Evolutionary conservation across 2,329 filamentous ascomycete genomes (phyloP).

Genomic region (Periconia sp.): DNA sequence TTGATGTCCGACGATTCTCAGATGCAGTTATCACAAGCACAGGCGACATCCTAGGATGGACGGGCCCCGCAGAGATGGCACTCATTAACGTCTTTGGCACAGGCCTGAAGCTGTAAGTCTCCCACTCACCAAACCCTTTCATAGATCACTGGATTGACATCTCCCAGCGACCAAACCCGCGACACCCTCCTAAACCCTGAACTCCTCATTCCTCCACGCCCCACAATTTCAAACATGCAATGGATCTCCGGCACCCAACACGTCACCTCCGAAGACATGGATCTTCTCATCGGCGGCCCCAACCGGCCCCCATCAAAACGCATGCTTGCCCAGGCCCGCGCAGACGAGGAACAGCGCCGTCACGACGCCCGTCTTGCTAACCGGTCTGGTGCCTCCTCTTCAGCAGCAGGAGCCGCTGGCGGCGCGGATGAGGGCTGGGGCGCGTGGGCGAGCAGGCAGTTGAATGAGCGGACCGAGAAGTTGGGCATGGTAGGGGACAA

Average conservation of each 20-base stretch:
- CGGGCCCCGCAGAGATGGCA: conserved; percentile 83
- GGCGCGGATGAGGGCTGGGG: conserved; percentile 63
- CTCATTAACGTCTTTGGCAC: conserved; percentile 85
- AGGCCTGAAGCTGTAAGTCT: conserved; percentile 66
- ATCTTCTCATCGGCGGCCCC: conserved; percentile 86
- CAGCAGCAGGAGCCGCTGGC: too few species aligned
- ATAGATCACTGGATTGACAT: conserved; percentile 15
- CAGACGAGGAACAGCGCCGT: conserved; percentile 69
- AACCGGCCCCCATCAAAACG: conserved; percentile 87
- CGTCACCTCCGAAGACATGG: conserved; percentile 84
- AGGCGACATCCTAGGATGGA: conserved; percentile 87
- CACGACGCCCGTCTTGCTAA: conserved; percentile 42
- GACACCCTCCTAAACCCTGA: conserved; percentile 82
- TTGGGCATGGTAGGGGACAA: conserved; percentile 81
- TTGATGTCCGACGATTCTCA: conserved; percentile 75
- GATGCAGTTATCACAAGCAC: conserved; percentile 75
- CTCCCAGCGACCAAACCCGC: conserved; percentile 53
- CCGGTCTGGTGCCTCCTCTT: conserved; percentile 39
- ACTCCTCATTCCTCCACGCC: conserved; percentile 75
- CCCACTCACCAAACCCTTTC: conserved; percentile 20
- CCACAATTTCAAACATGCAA: conserved; percentile 92
- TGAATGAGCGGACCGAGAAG: conserved; percentile 90
- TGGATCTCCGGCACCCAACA: conserved; percentile 97
- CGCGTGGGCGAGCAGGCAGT: conserved; percentile 82
- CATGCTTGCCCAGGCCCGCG: conserved; percentile 79